Percentiles rank a stretch among this genome's conserved stretches.
Conservation (phyloP, 116 monocot genomes). For the Phalaenopsis hybrid region DNA sequence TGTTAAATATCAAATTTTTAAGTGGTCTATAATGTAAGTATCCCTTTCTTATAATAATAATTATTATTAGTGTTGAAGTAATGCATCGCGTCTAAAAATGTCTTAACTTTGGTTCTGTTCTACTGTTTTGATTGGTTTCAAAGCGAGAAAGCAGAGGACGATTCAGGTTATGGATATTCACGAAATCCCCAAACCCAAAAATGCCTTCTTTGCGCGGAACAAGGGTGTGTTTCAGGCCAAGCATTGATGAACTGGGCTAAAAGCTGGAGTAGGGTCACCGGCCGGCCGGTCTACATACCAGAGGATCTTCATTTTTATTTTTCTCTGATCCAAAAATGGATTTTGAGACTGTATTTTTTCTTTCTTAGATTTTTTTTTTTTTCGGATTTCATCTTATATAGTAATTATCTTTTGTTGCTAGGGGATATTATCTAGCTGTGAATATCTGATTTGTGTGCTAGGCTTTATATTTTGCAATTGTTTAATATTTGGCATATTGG, state of each 20-base stretch:
- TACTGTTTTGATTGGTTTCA: neutral
- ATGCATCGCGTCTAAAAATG: neutral
- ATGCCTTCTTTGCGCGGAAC: slow-evolving; percentile 21
- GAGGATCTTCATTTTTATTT: neutral
- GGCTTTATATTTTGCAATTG: too few relatives aligned
- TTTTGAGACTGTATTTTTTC: slow-evolving; percentile 1
- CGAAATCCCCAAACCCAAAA: slow-evolving; percentile 27
- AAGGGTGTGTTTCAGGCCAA: slow-evolving; percentile 13
- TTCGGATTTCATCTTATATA: neutral
- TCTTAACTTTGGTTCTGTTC: neutral
- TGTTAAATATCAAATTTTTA: too few relatives aligned
- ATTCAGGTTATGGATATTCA: slow-evolving; percentile 28
- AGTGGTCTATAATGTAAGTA: too few relatives aligned
- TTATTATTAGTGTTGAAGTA: too few relatives aligned
- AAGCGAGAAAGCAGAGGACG: slow-evolving; percentile 27
- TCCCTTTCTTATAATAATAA: too few relatives aligned
- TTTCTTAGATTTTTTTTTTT: neutral
- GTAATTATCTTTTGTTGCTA: neutral
- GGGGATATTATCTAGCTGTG: neutral
- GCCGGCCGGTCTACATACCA: neutral
- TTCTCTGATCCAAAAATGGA: slow-evolving; percentile 1
- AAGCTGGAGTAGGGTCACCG: neutral
- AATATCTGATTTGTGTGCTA: too few relatives aligned
- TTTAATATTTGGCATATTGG: too few relatives aligned
- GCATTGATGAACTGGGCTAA: neutral